Evolutionary conservation across 1,284 basidiomycete species (phyloP).

Genomic region (Cyathus pygmaeus): DNA sequence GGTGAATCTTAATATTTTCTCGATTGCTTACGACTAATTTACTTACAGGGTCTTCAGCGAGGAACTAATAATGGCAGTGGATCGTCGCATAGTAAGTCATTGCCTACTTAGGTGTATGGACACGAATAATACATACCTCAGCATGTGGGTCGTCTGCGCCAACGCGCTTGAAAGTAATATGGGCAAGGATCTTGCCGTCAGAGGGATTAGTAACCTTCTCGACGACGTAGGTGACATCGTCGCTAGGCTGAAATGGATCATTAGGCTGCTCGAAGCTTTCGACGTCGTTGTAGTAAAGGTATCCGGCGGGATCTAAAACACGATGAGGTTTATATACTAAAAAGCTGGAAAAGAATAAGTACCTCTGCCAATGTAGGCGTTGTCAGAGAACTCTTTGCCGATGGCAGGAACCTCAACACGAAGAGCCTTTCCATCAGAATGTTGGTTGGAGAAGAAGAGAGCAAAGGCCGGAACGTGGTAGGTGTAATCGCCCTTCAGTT

Average conservation of each 20-base stretch:
- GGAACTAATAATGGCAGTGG: background rate
- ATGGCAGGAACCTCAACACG: background rate
- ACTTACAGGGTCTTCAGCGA: background rate
- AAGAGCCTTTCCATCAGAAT: background rate
- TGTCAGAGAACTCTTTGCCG: background rate
- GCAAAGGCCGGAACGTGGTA: background rate
- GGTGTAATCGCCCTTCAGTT: background rate
- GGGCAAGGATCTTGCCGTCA: background rate
- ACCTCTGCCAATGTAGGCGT: background rate
- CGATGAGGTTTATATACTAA: too few relatives aligned
- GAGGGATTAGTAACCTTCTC: background rate
- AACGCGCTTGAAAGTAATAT: background rate
- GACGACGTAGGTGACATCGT: background rate
- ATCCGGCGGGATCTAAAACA: background rate
- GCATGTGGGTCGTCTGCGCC: background rate
- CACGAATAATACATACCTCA: background rate
- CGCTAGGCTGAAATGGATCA: background rate
- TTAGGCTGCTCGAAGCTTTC: background rate
- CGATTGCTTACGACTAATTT: too few relatives aligned
- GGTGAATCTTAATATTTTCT: too few relatives aligned
- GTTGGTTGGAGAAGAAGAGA: background rate
- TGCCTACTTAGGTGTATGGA: background rate
- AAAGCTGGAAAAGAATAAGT: too few relatives aligned
- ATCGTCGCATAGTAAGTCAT: too few relatives aligned
- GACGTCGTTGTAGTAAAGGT: background rate